phyloP scores from a whole-genome alignment of 2,329 filamentous ascomycete genomes.

The Cladorrhinum sp. region DNA sequence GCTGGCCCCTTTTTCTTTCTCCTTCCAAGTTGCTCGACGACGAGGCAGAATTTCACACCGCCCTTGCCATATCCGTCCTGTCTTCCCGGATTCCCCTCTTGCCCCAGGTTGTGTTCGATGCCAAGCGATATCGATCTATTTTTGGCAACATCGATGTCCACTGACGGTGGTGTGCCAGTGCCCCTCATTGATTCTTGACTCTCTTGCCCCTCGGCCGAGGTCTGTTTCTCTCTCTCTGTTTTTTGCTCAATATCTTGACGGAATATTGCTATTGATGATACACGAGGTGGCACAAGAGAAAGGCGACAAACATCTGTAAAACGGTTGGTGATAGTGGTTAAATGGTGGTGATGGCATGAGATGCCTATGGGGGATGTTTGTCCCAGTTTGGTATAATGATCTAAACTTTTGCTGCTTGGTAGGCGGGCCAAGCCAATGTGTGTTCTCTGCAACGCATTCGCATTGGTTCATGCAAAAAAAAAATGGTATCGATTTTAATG shows the following conservation, averaged over 20 bases:
- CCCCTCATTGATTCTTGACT: slow-evolving; percentile 4
- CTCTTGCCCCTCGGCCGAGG: slow-evolving; percentile 1
- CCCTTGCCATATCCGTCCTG: neutral
- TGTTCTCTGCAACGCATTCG: neutral
- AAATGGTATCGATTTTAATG: neutral
- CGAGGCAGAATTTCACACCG: neutral
- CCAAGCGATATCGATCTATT: slow-evolving; percentile 14
- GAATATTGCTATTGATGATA: neutral
- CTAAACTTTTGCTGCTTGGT: neutral
- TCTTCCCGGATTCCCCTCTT: neutral
- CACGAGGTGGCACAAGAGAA: neutral
- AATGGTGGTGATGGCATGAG: neutral
- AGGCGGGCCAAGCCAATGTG: slow-evolving; percentile 1
- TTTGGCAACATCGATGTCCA: slow-evolving; percentile 8
- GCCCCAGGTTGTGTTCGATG: neutral
- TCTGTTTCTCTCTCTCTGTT: neutral
- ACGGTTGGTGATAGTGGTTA: neutral
- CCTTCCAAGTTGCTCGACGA: neutral
- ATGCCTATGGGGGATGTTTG: neutral
- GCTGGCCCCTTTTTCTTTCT: neutral
- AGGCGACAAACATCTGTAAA: neutral
- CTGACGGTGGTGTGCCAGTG: neutral
- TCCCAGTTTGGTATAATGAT: neutral
- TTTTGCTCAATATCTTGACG: neutral
- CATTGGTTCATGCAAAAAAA: slow-evolving; percentile 2